These are phyloP conservation scores for Pythium apleroticum DNA, from an alignment of 352 stramenopile species.

Conservation along the genomic window DNA sequence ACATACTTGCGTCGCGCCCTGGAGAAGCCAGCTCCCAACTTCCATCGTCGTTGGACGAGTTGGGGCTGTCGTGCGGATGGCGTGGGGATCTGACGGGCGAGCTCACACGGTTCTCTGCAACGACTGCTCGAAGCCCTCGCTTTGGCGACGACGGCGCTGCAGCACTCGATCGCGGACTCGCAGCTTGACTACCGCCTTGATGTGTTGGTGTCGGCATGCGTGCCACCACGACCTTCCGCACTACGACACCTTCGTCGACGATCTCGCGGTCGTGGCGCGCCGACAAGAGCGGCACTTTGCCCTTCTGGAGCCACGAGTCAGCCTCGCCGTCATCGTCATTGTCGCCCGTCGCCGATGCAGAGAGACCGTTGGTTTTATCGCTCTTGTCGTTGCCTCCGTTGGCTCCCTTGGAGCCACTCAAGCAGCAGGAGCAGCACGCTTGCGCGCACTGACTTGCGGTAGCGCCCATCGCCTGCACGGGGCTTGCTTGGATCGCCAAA, in stretches of 20 bases:
- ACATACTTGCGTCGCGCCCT: neutral
- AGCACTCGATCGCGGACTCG: neutral
- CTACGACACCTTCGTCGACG: conserved; percentile 31
- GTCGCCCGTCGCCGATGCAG: conserved; percentile 12
- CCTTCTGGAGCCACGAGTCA: conserved; percentile 61
- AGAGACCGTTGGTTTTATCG: neutral
- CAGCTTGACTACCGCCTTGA: neutral
- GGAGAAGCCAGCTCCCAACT: conserved; percentile 23
- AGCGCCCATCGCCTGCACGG: neutral
- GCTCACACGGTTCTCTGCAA: neutral
- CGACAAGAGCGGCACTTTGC: conserved; percentile 58
- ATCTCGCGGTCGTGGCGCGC: conserved; percentile 38
- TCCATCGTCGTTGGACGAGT: conserved; percentile 22
- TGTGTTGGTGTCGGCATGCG: conserved; percentile 33
- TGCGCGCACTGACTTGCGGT: conserved; percentile 6
- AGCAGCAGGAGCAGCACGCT: conserved; percentile 16
- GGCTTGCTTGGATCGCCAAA: neutral
- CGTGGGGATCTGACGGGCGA: neutral
- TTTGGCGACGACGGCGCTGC: conserved; percentile 3
- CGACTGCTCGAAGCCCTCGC: conserved; percentile 7
- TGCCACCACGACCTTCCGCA: conserved; percentile 63
- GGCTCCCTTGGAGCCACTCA: neutral
- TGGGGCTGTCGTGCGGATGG: conserved; percentile 5
- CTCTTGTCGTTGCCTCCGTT: neutral
- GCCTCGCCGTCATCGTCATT: conserved; percentile 16